Evolutionary conservation across 2,329 filamentous ascomycete species (phyloP).

Genomic region (Aspergillus arachidicola): DNA sequence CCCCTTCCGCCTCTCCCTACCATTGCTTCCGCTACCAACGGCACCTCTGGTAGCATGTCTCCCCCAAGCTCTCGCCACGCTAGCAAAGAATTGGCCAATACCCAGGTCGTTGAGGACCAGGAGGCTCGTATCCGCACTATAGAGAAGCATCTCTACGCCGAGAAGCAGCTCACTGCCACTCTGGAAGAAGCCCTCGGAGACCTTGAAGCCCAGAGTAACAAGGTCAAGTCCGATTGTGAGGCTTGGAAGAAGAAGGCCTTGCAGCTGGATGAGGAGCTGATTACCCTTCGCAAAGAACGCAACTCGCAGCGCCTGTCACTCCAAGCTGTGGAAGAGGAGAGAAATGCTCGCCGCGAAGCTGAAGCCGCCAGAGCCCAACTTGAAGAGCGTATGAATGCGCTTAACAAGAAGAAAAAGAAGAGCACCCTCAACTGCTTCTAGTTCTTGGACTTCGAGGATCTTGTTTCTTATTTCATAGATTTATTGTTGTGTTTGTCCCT

Average conservation of each 20-base stretch:
- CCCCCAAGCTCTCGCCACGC: slow-evolving; percentile 68
- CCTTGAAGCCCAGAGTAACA: slow-evolving; percentile 87
- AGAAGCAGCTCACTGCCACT: slow-evolving; percentile 94
- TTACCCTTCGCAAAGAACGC: slow-evolving; percentile 59
- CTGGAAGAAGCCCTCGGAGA: slow-evolving; percentile 95
- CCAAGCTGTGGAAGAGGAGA: slow-evolving; percentile 93
- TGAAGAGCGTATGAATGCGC: slow-evolving; percentile 91
- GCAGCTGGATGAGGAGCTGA: slow-evolving; percentile 68
- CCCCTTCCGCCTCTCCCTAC: slow-evolving; percentile 88
- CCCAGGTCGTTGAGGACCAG: slow-evolving; percentile 90
- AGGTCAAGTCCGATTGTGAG: slow-evolving; percentile 87
- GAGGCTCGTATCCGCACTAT: slow-evolving; percentile 93
- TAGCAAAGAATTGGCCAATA: slow-evolving; percentile 77
- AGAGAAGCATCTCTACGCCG: slow-evolving; percentile 92
- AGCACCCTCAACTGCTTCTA: slow-evolving; percentile 99
- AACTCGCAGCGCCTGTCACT: slow-evolving; percentile 66
- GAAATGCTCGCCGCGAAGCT: slow-evolving; percentile 85
- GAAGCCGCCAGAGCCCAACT: slow-evolving; percentile 86
- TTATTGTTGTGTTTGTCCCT: slow-evolving; percentile 11
- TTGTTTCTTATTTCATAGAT: slow-evolving; percentile 11
- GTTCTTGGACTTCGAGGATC: slow-evolving; percentile 15
- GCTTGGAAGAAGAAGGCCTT: slow-evolving; percentile 84
- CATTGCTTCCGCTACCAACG: slow-evolving; percentile 52
- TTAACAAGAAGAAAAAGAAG: slow-evolving; percentile 89
- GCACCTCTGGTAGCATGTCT: slow-evolving; percentile 58